Base-by-base conservation (phyloP, 163 green algal genomes). In the Scenedesmus sp. region DNA sequence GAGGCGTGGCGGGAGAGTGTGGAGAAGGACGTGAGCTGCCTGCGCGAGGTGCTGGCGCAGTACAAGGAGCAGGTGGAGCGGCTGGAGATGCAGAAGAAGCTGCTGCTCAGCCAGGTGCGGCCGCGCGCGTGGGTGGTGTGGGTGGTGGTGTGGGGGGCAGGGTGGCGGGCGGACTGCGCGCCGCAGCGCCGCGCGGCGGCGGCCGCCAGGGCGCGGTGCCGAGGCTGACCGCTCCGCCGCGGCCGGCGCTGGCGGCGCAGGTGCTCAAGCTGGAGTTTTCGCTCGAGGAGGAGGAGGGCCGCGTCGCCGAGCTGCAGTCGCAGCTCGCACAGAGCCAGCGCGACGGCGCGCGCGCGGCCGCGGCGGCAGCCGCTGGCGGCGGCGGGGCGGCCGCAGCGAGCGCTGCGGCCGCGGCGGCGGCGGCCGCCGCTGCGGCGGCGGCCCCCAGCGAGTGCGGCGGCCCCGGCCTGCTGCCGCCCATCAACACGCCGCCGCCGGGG, bases 21-120 rank as follows among this genome's bases (percentile, higher is more conserved):
- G 10, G 60, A 81, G 33, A 66, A 73, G 48, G 83, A 90, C 60
- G 76, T 90, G 31, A 63, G 28, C 28, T 66, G 67, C 45, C 45
- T 88, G 34, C 56, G 78, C 13, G 73, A 85, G 56, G 81, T 80
- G n/a, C 50, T 88, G 29, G 72, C 70, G n/a, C 71, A 83, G 57
- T 75, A 84, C 73, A 77, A 85, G 42, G 78, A 83, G 63, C 58
- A 85, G 45, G 71, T 60, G 11, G 80, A 88, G 50, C 57, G 81
- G 54, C 69, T 89, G 39, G 70, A 83, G 31, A 81, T 81, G 42
- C 84, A 89, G 73, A 89, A 89, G 33, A 81, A 81, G 67, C 60
- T 81, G 44, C 54, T 86, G 53, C 64, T 84, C 20, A 73, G 33
- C 20, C 80, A 86, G 80, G 80, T 86, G 42, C 42, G 53, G 53